A percentile compares a stretch with the other conserved stretches of the same genome.
phyloP scores from a whole-genome alignment of 108 stramenopile species.

The Conticribra guillardii region DNA sequence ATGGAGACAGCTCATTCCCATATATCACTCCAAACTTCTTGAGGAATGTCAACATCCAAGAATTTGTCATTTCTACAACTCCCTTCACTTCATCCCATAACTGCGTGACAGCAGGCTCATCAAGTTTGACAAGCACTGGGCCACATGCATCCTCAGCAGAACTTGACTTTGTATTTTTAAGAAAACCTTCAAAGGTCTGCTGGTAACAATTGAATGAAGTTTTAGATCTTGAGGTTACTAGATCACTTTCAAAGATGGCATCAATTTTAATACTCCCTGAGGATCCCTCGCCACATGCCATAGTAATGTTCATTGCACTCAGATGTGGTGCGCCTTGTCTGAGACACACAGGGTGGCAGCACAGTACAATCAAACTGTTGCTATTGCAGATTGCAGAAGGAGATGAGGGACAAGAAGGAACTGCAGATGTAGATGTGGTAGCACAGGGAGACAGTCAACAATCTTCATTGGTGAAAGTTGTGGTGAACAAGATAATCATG shows the following conservation, averaged over 20 bases:
- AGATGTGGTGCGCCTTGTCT: not conserved
- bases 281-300: not conserved
- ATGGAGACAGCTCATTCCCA: slow-evolving; percentile 21
- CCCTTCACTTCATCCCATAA: slow-evolving; percentile 25
- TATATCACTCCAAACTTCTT: slow-evolving; percentile 15
- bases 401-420: no score
- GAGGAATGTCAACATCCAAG: slow-evolving; percentile 8
- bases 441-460: no score
- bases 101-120: slow-evolving; percentile 10
- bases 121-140: not conserved
- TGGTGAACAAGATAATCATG: no score
- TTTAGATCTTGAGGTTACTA: not conserved
- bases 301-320: not conserved
- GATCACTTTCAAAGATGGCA: slow-evolving; percentile 10
- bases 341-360: no score
- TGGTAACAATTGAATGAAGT: slow-evolving; percentile 1
- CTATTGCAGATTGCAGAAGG: no score
- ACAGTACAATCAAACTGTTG: no score
- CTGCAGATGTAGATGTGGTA: no score
- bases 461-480: no score
- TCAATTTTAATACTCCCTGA: not conserved
- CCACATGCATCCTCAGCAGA: not conserved
- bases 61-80: slow-evolving; percentile 8
- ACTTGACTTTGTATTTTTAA: not conserved
- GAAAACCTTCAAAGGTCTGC: slow-evolving; percentile 1